phyloP scores from a whole-genome alignment of 345 rosid genomes.

The Syzygium jambos region DNA sequence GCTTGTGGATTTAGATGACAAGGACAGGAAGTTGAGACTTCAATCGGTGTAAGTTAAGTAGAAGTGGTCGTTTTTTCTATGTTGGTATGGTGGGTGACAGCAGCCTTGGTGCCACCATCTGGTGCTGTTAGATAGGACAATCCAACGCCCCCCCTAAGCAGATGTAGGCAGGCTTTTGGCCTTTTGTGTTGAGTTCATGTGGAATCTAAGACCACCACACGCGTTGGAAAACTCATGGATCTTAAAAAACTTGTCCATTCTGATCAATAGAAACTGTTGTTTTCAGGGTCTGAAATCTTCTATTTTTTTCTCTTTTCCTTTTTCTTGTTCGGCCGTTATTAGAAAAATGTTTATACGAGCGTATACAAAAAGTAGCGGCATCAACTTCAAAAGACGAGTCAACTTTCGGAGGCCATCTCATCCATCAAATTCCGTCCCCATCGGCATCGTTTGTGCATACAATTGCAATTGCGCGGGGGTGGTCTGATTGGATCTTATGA shows the following conservation, averaged over 20 bases:
- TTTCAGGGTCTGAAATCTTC: neutral
- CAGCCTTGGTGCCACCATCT: neutral
- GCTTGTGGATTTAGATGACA: neutral
- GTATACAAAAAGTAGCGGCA: neutral
- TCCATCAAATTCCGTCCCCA: neutral
- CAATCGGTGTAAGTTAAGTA: neutral
- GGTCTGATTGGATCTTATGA: neutral
- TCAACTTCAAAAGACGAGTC: neutral
- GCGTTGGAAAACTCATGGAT: neutral
- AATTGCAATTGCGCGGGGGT: neutral
- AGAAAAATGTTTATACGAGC: neutral
- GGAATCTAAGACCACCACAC: neutral
- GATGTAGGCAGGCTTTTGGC: neutral
- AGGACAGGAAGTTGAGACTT: neutral
- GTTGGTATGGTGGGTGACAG: neutral
- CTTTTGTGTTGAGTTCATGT: neutral
- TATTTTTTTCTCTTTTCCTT: neutral
- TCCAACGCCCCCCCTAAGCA: neutral
- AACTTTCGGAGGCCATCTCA: neutral
- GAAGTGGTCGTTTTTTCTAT: neutral
- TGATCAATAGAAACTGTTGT: neutral
- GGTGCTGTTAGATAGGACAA: neutral
- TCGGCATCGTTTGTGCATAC: neutral
- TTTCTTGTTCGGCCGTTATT: neutral
- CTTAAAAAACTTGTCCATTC: neutral